A percentile compares a stretch with the other conserved stretches of the same genome.
Evolutionary conservation across 768 basidiomycete species (phyloP).

Genomic region (Fibroporia radiculosa): DNA sequence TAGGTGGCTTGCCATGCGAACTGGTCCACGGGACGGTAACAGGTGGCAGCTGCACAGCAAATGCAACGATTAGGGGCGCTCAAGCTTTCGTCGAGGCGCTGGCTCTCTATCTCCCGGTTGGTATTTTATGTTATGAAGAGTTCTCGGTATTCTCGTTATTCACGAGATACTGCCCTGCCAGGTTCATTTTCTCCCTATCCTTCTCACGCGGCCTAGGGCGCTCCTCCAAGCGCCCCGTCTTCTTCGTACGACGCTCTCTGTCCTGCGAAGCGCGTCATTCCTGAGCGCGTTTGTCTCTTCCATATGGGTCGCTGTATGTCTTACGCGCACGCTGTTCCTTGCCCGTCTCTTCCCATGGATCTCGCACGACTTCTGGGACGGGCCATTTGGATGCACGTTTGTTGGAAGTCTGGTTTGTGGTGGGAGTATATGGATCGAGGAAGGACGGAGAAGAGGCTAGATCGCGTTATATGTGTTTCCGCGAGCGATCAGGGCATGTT

Average conservation of each 20-base stretch:
- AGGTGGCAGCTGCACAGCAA: slow-evolving; percentile 50
- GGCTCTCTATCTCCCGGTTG: slow-evolving; percentile 63
- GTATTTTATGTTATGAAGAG: slow-evolving; percentile 16
- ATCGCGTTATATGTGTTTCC: slow-evolving; percentile 78
- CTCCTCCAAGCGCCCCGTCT: slow-evolving; percentile 39
- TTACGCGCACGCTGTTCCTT: slow-evolving; percentile 56
- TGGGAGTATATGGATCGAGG: slow-evolving; percentile 72
- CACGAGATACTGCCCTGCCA: too few relatives aligned
- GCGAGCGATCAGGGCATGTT: slow-evolving; percentile 52
- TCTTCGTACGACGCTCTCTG: slow-evolving; percentile 36
- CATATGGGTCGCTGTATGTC: slow-evolving; percentile 65
- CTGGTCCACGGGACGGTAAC: slow-evolving; percentile 58
- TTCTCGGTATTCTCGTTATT: too few relatives aligned
- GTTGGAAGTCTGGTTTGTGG: slow-evolving; percentile 66
- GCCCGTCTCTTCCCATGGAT: slow-evolving; percentile 58
- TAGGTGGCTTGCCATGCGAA: slow-evolving; percentile 75
- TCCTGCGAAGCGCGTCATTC: slow-evolving; percentile 62
- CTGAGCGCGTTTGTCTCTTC: slow-evolving; percentile 64
- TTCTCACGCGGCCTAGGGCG: slow-evolving; percentile 49
- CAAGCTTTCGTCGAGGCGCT: slow-evolving; percentile 58
- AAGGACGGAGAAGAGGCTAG: slow-evolving; percentile 63
- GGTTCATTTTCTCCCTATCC: slow-evolving; percentile 64
- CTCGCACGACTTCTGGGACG: slow-evolving; percentile 77
- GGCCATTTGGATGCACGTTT: slow-evolving; percentile 61
- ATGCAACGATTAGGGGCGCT: slow-evolving; percentile 43